Base-by-base conservation (phyloP, 345 rosid genomes). In the Firmiana major region DNA sequence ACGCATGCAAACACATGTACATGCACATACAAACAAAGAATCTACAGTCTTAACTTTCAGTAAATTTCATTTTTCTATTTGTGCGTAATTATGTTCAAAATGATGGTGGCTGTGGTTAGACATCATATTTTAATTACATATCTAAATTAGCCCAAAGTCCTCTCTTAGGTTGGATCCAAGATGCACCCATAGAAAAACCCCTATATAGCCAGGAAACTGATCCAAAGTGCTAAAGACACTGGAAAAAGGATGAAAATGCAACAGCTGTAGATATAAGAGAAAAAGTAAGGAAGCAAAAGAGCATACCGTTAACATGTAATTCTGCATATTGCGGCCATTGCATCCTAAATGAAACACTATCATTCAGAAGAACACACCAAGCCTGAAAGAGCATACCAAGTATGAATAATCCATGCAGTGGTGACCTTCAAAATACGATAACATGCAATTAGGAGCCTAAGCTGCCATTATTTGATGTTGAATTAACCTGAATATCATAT, bases 401-500 rank as follows among this genome's bases (percentile, higher is more conserved):
- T 1, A 26, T 60, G 19, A 60, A 13, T 11, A 60, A 60, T 60
- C 9, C 38, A 28, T 12, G 65, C 38, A 26, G 19, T 28, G 3
- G 7, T 4, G 40, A 60, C 65, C 65, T 60, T 60, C 65, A 60
- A 60, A 60, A 1, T 11, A 13, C 2, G 16, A 24, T 59, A 9
- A 22, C 7, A 59, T 24, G 31, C 24, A 24, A 59, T 54, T n/a
- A 54, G 24, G 36, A 59, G 34, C 63, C 63, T 59, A 24, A 59
- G 63, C 65, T 28, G 65, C 19, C 9, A 60, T 16, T 60, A 28
- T 28, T 26, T 28, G 38, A 60, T 60, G 38, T 22, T 63, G 40
- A 74, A 73, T 69, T 57, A 71, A 84, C 87, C 87, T 84, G 87
- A 31, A 81, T 54, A 19, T 77, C 87, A 79, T 74, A 77, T 38